Evolutionary conservation across 805 yeast species (phyloP).

Genomic region (Pichia exigua): DNA sequence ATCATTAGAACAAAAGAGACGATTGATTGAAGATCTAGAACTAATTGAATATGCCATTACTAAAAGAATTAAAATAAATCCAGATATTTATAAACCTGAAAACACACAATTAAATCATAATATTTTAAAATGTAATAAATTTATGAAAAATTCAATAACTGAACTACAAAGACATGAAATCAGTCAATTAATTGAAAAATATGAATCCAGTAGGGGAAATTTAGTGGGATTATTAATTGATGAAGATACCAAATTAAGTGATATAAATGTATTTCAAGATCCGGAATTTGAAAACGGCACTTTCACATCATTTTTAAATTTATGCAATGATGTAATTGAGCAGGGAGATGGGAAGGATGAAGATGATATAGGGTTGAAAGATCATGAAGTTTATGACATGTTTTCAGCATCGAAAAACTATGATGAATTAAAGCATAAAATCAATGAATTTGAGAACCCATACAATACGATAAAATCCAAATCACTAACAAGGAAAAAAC

Average conservation of each 20-base stretch:
- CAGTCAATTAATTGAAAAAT: slow-evolving; percentile 39
- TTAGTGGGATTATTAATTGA: slow-evolving; percentile 14
- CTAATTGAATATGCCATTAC: slow-evolving; percentile 60
- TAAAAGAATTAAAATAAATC: slow-evolving; percentile 54
- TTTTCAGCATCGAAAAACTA: slow-evolving; percentile 17
- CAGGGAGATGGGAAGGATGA: background rate
- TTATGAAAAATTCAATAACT: slow-evolving; percentile 43
- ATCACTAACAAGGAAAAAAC: background rate
- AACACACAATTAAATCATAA: slow-evolving; percentile 20
- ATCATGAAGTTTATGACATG: slow-evolving; percentile 25
- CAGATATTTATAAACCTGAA: slow-evolving; percentile 37
- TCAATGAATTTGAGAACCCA: background rate
- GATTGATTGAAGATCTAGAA: slow-evolving; percentile 56
- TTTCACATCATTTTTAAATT: background rate
- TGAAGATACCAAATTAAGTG: background rate
- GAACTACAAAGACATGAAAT: slow-evolving; percentile 65
- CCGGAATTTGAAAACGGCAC: slow-evolving; percentile 6
- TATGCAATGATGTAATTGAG: background rate
- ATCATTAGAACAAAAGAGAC: slow-evolving; percentile 32
- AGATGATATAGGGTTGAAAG: background rate
- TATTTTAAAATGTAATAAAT: slow-evolving; percentile 27
- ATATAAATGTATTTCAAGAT: slow-evolving; percentile 16
- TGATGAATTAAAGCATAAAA: slow-evolving; percentile 4
- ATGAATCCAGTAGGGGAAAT: slow-evolving; percentile 26
- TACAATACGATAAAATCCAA: background rate